Conservation (phyloP, 805 yeast species). For the Candida glaebosa region DNA sequence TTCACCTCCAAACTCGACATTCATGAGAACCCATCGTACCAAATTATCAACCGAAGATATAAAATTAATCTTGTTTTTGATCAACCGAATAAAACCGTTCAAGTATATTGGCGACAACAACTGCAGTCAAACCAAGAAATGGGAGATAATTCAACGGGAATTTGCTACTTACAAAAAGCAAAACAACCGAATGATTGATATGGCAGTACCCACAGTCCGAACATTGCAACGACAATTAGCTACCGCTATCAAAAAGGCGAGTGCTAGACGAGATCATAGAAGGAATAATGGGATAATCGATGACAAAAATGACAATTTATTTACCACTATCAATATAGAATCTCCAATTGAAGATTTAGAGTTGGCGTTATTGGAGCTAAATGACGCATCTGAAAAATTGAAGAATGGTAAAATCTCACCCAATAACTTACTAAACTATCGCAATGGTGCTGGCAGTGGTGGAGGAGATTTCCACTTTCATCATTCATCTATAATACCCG, state of each 20-base stretch:
- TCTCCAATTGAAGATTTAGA: constrained; percentile 27
- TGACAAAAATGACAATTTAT: constrained; percentile 3
- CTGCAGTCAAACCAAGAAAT: constrained; percentile 30
- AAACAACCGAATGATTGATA: constrained; percentile 4
- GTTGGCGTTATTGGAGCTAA: constrained; percentile 22
- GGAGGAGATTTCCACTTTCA: constrained; percentile 2
- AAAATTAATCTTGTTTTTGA: constrained; percentile 26
- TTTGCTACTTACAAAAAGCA: constrained; percentile 17
- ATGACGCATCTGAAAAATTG: constrained; percentile 29
- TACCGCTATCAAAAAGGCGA: constrained; percentile 28
- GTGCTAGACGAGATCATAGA: constrained; percentile 7
- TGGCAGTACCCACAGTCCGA: constrained; percentile 31
- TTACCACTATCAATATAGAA: constrained; percentile 13
- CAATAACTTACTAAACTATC: not conserved
- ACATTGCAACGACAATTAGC: constrained; percentile 35
- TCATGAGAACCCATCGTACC: constrained; percentile 14
- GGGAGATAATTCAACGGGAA: constrained; percentile 29
- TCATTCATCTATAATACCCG: not conserved
- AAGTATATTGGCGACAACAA: constrained; percentile 34
- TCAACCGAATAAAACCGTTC: constrained; percentile 30
- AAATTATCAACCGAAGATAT: constrained; percentile 27
- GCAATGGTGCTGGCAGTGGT: constrained; percentile 7
- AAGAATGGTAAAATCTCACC: constrained; percentile 22
- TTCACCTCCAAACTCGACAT: constrained; percentile 5
- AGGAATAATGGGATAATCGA: constrained; percentile 8